Base-by-base conservation (phyloP, 1,284 basidiomycete species). In the Hemileia vastatrix region DNA sequence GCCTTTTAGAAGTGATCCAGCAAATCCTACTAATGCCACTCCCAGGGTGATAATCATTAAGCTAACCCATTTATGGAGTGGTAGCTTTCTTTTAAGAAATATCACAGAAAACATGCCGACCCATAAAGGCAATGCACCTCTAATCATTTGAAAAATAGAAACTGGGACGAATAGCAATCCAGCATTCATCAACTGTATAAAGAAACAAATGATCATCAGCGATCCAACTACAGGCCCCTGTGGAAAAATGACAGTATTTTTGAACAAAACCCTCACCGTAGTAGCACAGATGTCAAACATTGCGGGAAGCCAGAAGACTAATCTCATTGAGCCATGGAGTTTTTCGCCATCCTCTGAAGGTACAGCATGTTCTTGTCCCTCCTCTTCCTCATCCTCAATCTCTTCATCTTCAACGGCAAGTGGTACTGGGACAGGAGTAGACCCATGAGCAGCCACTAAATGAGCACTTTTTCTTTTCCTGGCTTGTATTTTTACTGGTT, bases 101-200 rank as follows among this genome's bases (percentile, higher is more conserved):
- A 93, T 77, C 71, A 98, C 92, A 58, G 87, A 90, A 68, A 97
- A 83, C 60, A 91, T 76, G 43, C 92, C 95, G 66, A 99, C 95
- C 79, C 95, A 98, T 57, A 99, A 83, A 57, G 98, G 94, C 62
- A 98, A 84, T 11, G 93, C 90, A 47, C 95, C 95, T 67, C 95
- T 84, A 45, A 88, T 90, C 94, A 97, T 97, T 79, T 94, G 94
- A 80, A 90, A 97, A 71, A 98, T 91, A 56, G 91, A 95, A 48
- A 97, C 94, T 23, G 93, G 93, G 1, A 90, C 94, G 76, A 94
- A 90, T 53, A 97, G 83, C 57, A 97, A 82, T 63, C 92, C 93
- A 69, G 93, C 81, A 72, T 95, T 95, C 93, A 96, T 96, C 69
- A 93, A 81, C 82, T 54, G 45, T 36, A 31, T 36, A 53, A 21